Percentiles rank a stretch among this genome's conserved stretches.
These are phyloP conservation scores for Quercus ilex DNA, from an alignment of 306 rosid genomes.

Conservation along the genomic window DNA sequence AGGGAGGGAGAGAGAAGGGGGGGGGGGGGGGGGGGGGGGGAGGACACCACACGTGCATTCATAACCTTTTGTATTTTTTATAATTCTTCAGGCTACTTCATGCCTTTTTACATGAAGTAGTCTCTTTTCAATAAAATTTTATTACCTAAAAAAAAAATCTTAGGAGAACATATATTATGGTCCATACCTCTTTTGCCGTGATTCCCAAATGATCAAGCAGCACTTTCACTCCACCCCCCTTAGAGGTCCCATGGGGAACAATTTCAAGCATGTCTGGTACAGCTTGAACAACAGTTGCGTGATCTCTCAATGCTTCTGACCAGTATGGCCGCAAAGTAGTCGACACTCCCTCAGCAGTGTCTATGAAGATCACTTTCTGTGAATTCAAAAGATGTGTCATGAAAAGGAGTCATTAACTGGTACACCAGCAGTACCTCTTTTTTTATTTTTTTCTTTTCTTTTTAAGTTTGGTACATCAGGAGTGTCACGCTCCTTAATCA, in stretches of 20 bases:
- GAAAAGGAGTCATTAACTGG: background rate
- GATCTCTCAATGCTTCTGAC: conserved; percentile 63
- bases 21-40: too few species aligned
- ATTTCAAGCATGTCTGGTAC: conserved; percentile 81
- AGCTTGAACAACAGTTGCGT: conserved; percentile 81
- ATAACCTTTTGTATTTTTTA: background rate
- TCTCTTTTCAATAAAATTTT: too few species aligned
- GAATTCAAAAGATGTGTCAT: conserved; percentile 16
- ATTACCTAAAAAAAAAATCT: too few species aligned
- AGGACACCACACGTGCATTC: too few species aligned
- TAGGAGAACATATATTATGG: background rate
- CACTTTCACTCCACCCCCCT: conserved; percentile 76
- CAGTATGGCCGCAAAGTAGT: conserved; percentile 74
- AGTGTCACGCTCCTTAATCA: background rate
- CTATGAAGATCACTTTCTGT: conserved; percentile 83
- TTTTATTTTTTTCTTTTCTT: background rate
- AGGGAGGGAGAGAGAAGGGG: too few species aligned
- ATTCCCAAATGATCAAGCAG: conserved; percentile 87
- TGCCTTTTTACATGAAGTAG: too few species aligned
- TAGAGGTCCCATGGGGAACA: conserved; percentile 81
- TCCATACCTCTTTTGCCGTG: conserved; percentile 65
- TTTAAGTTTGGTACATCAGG: background rate
- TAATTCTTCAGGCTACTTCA: too few species aligned
- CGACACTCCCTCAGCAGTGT: conserved; percentile 59
- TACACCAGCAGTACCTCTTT: background rate